Evolutionary conservation across 148 eudicot genomes (phyloP).

Genomic region (Cornus kousa): DNA sequence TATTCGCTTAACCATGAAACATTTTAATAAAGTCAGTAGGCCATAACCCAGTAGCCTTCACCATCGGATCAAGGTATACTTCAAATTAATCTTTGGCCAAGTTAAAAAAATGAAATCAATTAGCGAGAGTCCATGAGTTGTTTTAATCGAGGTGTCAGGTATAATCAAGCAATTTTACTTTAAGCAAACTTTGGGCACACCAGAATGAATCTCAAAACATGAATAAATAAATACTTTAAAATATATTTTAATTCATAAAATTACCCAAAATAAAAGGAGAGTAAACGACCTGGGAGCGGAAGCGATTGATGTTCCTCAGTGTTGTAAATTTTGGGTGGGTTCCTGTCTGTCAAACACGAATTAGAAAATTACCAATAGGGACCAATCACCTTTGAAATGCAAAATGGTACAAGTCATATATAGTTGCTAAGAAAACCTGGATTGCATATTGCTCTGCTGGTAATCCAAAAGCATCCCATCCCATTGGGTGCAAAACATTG

Average conservation of each 20-base stretch:
- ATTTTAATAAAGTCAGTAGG: background rate
- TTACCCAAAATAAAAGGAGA: background rate
- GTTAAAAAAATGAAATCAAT: background rate
- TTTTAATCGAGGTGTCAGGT: background rate
- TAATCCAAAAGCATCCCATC: constrained; percentile 99
- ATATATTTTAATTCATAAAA: background rate
- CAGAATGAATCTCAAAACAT: background rate
- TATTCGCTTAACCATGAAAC: background rate
- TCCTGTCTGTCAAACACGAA: constrained; percentile 65
- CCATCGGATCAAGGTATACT: background rate
- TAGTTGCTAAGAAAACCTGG: constrained; percentile 48
- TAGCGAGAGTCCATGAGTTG: background rate
- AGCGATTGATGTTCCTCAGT: constrained; percentile 71
- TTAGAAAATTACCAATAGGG: constrained; percentile 25
- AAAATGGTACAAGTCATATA: constrained; percentile 10
- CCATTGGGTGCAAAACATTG: constrained; percentile 98
- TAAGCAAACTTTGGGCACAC: background rate
- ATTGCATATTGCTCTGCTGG: constrained; percentile 99
- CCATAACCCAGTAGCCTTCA: background rate
- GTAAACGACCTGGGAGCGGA: constrained; percentile 68
- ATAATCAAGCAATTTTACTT: background rate
- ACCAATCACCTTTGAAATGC: background rate
- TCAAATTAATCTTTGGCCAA: background rate
- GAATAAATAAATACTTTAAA: background rate
- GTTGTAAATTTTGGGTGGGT: constrained; percentile 95